Conservation (phyloP, 2,329 filamentous ascomycete genomes). For the Basipetospora chlamydospora region DNA sequence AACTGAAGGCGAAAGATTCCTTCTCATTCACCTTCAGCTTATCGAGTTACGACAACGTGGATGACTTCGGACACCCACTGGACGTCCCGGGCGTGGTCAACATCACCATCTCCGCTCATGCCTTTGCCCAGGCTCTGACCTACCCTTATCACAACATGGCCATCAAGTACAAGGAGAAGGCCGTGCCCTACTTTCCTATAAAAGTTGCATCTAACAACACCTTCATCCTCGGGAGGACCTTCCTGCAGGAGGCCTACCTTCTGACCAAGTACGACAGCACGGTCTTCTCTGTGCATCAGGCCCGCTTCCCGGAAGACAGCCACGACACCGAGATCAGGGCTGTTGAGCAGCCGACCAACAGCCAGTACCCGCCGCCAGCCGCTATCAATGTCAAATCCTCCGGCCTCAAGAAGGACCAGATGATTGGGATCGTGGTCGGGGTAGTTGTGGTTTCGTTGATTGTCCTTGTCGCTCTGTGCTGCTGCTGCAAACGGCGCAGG, state of each 20-base stretch:
- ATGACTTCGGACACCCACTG: constrained; percentile 35
- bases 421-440: constrained; percentile 31
- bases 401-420: constrained; percentile 17
- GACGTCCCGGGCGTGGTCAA: constrained; percentile 37
- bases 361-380: constrained; percentile 29
- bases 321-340: constrained; percentile 25
- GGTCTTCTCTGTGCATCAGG: constrained; percentile 40
- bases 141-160: constrained; percentile 31
- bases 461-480: constrained; percentile 18
- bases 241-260: constrained; percentile 55
- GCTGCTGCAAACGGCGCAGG: constrained; percentile 19
- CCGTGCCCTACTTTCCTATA: constrained; percentile 51
- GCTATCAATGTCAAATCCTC: background rate
- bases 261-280: constrained; percentile 40
- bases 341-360: constrained; percentile 22
- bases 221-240: constrained; percentile 50
- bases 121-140: constrained; percentile 33
- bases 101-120: constrained; percentile 35
- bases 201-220: constrained; percentile 38
- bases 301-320: constrained; percentile 31
- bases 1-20: constrained; percentile 26
- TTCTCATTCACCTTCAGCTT: constrained; percentile 42
- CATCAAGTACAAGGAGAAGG: constrained; percentile 28
- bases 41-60: constrained; percentile 37
- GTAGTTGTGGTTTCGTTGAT: constrained; percentile 19